Evolutionary conservation across 2,329 filamentous ascomycete species (phyloP), one percentile per base, ranked within the genome.

Genomic region (Ophiosphaerella herpotricha): DNA sequence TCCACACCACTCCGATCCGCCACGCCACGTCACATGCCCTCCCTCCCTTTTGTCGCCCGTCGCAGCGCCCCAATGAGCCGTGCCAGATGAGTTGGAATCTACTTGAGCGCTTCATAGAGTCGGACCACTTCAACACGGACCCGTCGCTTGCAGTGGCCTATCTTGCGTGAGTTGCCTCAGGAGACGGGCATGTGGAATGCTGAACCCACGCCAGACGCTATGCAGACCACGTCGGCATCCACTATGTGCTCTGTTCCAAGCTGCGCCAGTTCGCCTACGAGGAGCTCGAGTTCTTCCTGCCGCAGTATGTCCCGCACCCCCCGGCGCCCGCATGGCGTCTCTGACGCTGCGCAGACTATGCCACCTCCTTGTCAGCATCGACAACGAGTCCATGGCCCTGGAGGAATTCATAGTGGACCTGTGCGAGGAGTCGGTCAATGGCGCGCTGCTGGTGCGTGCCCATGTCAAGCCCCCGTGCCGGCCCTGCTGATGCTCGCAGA

Each of bases 281-380:
- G 79, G 89, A 94, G 76, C 92, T 94, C 72, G 90, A 94, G 76
- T 94, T 94, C 85, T 94, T 93, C 80, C 82, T 94, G 42, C 90
- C 90, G 55, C 88, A 75, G 67, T 72, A 67, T 53, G 70, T 68
- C 55, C 46, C 46, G 39, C 11, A 6, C 36, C 72, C 49, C 34
- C 48, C 18, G 44, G 53, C 39, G 50, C 46, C 52, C 40, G 60
- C 46, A 47, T 59, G 91, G 79, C 66, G 68, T 57, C 61, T 58
- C 52, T 18, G 63, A 52, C 57, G 43, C 39, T 50, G 48, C 51
- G 43, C 44, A 72, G 69, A 57, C 79, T 94, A 79, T 94, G 90
- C 73, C 90, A 94, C 77, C 85, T 94, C 57, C 86, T 92, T 76
- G 89, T 94, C 68, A 92, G 88, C 75, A 84, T 93, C 73, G 86